Conservation (phyloP, 768 basidiomycete species). For the Gautieria morchelliformis region DNA sequence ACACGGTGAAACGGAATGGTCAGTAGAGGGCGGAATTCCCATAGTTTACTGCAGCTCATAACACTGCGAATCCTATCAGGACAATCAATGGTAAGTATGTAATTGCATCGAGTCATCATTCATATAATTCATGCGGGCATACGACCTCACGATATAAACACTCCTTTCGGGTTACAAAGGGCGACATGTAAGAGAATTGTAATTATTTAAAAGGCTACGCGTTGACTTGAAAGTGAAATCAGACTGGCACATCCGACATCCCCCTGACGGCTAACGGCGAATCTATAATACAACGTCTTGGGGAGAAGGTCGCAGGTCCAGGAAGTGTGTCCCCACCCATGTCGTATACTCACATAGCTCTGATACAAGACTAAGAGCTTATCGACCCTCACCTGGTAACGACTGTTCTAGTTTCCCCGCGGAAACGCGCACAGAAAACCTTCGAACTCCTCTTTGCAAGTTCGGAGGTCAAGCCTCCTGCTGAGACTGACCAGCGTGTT, state of each 20-base stretch:
- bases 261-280: constrained; percentile 34
- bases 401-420: constrained; percentile 29
- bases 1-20: constrained; percentile 12
- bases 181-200: neutral
- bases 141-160: neutral
- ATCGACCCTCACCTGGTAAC: constrained; percentile 29
- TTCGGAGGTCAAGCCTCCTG: constrained; percentile 6
- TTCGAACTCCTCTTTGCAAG: constrained; percentile 25
- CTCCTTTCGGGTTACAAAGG: neutral
- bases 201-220: neutral
- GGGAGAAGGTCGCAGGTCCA: constrained; percentile 26
- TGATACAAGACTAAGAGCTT: constrained; percentile 19
- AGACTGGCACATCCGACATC: constrained; percentile 35
- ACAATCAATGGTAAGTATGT: constrained; percentile 3
- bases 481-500: constrained; percentile 7
- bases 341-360: neutral
- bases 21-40: neutral
- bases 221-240: neutral
- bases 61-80: neutral
- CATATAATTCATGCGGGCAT: neutral
- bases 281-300: constrained; percentile 26
- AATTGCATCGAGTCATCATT: neutral
- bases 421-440: constrained; percentile 31
- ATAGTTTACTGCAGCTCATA: neutral
- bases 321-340: constrained; percentile 20